Conservation (phyloP, 148 eudicot species). For the Amaranthus palmeri region DNA sequence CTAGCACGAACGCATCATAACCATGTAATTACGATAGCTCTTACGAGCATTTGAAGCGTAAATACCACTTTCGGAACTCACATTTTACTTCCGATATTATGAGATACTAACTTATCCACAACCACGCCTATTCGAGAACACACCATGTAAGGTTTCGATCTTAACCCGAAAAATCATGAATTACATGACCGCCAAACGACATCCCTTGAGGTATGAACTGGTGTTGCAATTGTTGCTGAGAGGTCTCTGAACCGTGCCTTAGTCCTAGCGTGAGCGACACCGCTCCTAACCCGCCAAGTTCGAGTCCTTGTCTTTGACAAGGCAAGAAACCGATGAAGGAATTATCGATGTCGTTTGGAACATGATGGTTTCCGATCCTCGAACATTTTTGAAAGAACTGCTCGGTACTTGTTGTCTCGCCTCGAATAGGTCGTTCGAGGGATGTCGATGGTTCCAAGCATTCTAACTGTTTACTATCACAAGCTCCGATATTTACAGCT, state of each 20-base stretch:
- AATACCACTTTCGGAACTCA: not conserved
- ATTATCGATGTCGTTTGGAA: slow-evolving; percentile 33
- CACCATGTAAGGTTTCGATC: not conserved
- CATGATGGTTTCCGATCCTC: slow-evolving; percentile 31
- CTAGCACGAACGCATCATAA: not conserved
- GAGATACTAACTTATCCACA: not conserved
- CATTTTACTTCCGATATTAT: not conserved
- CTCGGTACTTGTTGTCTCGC: slow-evolving; percentile 15
- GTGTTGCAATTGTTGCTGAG: slow-evolving; percentile 37
- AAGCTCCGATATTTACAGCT: not conserved
- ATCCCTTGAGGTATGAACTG: slow-evolving; percentile 36
- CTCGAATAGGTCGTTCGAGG: slow-evolving; percentile 7
- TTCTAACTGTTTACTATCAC: slow-evolving; percentile 19
- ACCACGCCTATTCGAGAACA: not conserved
- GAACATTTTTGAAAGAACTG: slow-evolving; percentile 43
- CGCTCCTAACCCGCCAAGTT: slow-evolving; percentile 39
- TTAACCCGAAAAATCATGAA: slow-evolving; percentile 50
- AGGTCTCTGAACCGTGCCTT: slow-evolving; percentile 52
- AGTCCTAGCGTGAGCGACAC: slow-evolving; percentile 69
- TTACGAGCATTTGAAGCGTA: not conserved
- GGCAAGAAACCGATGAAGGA: slow-evolving; percentile 41
- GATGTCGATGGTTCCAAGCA: slow-evolving; percentile 24
- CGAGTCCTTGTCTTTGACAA: slow-evolving; percentile 39
- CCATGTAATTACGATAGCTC: not conserved
- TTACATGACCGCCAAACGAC: slow-evolving; percentile 51